Evolutionary conservation across 768 basidiomycete genomes (phyloP), one percentile per base, ranked within the genome.

Genomic region (Podaxis sp.): DNA sequence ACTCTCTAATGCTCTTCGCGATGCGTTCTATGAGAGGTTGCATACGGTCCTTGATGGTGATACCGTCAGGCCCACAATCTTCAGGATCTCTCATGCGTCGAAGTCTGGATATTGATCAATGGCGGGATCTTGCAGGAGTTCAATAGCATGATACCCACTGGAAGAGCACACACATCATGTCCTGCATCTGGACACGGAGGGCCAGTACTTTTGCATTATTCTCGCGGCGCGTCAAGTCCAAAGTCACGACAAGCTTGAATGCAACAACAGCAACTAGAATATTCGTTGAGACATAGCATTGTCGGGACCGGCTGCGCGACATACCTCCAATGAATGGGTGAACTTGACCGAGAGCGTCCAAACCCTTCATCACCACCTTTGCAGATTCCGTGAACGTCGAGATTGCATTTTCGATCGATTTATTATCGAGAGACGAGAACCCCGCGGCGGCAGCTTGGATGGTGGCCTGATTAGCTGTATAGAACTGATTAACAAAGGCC

Each of bases 121-220:
- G 49, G 22, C 15, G 22, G 52, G 57, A 19, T 46, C 17, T 46
- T 8, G 19, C 43, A 4, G 13, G n/a, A 7, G 2, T 17, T 1
- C 43, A 1, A 46, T 46, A 17, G n/a, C 17, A 8, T n/a, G n/a
- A 38, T 19, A 69, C 80, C 11, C 57, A 80, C 82, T 82, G 76
- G 13, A 82, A 72, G 19, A 85, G 74, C 2, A 74, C 74, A 22
- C 68, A 59, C 77, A 85, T 81, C 73, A 80, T 76, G 46, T 83
- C 76, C 62, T 74, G 76, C 82, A 85, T 85, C 65, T 82, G 77
- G 7, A 79, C 59, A 49, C 80, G 79, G 7, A 85, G 70, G 2
- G 74, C 71, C 1, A 78, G 61, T 3, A 84, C 75, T 63, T 82
- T 83, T 59, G 75, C 77, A 60, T 85, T 80, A 58, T 86, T 85